Percentiles rank a stretch among this genome's conserved stretches.
phyloP scores from a whole-genome alignment of 2,329 filamentous ascomycete genomes.

The Pestalotiopsis sp. region DNA sequence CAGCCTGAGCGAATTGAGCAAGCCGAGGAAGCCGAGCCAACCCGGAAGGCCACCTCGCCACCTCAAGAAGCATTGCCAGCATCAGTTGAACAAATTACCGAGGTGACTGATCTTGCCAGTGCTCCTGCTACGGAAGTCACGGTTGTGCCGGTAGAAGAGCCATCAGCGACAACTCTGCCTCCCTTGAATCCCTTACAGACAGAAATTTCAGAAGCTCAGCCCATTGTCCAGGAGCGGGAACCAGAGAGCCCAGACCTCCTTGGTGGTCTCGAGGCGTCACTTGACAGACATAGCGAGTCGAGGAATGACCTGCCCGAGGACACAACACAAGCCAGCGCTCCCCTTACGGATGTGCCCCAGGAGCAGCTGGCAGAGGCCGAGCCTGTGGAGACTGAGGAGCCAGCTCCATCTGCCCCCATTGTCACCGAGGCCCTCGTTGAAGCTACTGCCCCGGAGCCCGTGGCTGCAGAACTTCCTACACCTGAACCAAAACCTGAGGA shows the following conservation, averaged over 20 bases:
- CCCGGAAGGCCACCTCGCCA: not conserved
- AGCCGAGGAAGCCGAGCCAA: not conserved
- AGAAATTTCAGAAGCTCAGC: constrained; percentile 21
- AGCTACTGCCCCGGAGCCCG: not conserved
- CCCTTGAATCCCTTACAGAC: constrained; percentile 15
- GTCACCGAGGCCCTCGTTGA: not conserved
- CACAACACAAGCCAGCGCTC: not conserved
- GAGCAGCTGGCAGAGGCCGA: not conserved
- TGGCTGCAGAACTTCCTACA: not conserved
- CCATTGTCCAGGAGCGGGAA: constrained; percentile 30
- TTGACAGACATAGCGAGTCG: constrained; percentile 41
- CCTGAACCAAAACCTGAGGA: not conserved
- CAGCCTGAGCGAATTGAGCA: not conserved
- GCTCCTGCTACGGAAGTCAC: not conserved
- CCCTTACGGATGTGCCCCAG: not conserved
- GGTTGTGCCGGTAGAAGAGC: not conserved
- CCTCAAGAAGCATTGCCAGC: not conserved
- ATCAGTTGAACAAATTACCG: not conserved
- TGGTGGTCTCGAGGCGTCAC: constrained; percentile 47
- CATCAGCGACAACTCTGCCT: not conserved
- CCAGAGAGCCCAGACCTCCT: constrained; percentile 46
- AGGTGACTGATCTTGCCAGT: not conserved
- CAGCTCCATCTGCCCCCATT: not conserved
- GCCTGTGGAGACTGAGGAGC: not conserved
- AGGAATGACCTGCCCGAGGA: constrained; percentile 16